phyloP scores from a whole-genome alignment of 768 basidiomycete species.

The Paxillus involutus region DNA sequence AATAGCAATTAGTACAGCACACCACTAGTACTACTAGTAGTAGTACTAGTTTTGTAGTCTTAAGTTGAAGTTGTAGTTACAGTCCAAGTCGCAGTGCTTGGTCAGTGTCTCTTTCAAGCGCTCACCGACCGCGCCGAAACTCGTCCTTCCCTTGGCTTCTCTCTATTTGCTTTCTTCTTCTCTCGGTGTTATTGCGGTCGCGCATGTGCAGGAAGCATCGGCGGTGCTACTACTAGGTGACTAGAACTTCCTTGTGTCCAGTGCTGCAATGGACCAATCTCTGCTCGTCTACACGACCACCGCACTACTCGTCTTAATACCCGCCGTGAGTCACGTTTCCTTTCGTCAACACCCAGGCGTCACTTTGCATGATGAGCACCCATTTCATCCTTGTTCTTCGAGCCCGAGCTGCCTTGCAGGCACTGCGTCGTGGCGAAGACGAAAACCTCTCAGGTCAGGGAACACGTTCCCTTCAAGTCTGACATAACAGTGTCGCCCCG shows the following conservation, averaged over 20 bases:
- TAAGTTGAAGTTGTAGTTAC: too few species aligned
- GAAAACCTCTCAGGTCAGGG: slow-evolving; percentile 55
- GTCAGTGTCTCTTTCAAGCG: too few species aligned
- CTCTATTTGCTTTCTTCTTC: not conserved
- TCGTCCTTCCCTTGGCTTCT: too few species aligned
- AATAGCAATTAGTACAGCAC: too few species aligned
- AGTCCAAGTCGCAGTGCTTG: too few species aligned
- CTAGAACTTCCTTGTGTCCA: not conserved
- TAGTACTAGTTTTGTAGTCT: too few species aligned
- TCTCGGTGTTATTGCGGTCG: not conserved
- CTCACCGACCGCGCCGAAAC: too few species aligned
- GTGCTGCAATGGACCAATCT: slow-evolving; percentile 24
- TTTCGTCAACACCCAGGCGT: not conserved
- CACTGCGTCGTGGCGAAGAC: slow-evolving; percentile 64
- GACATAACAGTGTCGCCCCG: slow-evolving; percentile 5
- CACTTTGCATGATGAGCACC: slow-evolving; percentile 53
- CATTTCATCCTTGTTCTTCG: slow-evolving; percentile 94
- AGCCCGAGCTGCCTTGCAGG: slow-evolving; percentile 56
- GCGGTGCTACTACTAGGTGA: not conserved
- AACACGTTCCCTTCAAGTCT: slow-evolving; percentile 39
- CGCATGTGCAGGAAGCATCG: slow-evolving; percentile 8
- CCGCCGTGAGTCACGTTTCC: slow-evolving; percentile 26
- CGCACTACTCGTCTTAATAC: slow-evolving; percentile 19
- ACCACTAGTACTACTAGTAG: too few species aligned
- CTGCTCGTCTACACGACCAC: slow-evolving; percentile 23